Evolutionary conservation across 208 protist genomes (phyloP), one percentile per base, ranked within the genome.

Genomic region (Trypanosoma rangeli): DNA sequence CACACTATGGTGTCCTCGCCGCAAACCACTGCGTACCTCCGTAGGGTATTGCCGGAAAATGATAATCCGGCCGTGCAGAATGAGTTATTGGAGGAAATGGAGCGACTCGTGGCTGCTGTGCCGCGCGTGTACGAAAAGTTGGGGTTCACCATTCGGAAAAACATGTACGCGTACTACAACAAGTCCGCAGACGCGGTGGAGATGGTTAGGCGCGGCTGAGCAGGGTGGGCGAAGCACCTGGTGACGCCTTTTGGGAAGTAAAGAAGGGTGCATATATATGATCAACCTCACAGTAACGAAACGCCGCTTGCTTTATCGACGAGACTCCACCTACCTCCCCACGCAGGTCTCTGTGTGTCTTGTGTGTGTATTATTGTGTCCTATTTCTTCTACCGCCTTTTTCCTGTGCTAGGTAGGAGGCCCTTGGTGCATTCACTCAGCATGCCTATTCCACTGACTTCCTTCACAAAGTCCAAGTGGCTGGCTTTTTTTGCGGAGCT

Each of bases 401-500:
- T 53, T 37, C 16, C 29, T 64, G 26, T 57, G n/a, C 10, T 9
- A 55, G 50, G 5, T 39, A n/a, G 39, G 49, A 13, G 35, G 29
- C 15, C 5, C 18, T 56, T 46, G 1, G 22, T 15, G 35, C 37
- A 37, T 70, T 46, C 28, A n/a, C 39, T 48, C 13, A 42, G 48
- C 1, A 95, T 95, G 90, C 78, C 90, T 1, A 35, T 84, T 24
- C 82, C 87, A 16, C 72, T 74, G 1, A 42, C 70, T 0, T 86
- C 84, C 13, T 93, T 88, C 60, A 90, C 87, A 29, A 83, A 85
- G 62, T 74, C 78, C 3, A 90, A 90, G 56, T 95, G 90, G 90
- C 79, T 95, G 13, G 74, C 86, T 20, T 94, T 95, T 57, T 95
- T 95, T 64, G 87, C 87, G 1, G 90, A 94, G 80, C 78, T 95